phyloP scores from a whole-genome alignment of 169 alveolate species.

The Eimeria zaria region DNA sequence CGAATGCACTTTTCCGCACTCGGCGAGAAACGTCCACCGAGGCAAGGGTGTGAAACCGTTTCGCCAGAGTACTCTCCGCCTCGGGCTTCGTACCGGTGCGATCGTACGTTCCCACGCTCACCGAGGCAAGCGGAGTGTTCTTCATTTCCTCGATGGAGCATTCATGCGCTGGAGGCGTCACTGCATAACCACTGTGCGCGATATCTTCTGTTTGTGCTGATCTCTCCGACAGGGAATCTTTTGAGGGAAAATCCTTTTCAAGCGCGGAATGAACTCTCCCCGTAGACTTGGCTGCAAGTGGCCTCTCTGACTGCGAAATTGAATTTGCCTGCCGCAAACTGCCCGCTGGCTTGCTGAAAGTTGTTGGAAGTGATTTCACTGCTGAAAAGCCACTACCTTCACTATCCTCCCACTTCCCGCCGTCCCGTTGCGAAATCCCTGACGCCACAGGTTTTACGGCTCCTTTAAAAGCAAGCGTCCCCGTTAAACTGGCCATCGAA shows the following conservation, averaged over 20 bases:
- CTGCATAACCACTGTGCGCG: neutral
- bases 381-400: neutral
- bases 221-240: neutral
- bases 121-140: neutral
- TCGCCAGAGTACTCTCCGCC: neutral
- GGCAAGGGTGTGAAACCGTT: neutral
- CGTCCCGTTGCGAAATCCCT: neutral
- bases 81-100: neutral
- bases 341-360: neutral
- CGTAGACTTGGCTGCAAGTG: neutral
- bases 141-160: neutral
- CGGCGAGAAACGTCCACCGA: neutral
- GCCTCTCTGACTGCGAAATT: neutral
- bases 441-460: neutral
- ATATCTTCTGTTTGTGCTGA: neutral
- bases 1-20: neutral
- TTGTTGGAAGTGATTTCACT: neutral
- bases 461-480: neutral
- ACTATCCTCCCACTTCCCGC: neutral
- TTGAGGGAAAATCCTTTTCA: neutral
- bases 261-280: neutral
- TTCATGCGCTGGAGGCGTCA: neutral
- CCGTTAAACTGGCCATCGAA: neutral
- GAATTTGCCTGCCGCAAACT: neutral
- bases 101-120: no score